Evolutionary conservation across 441 rosid genomes (phyloP), one percentile per base, ranked within the genome.

Genomic region (Brassica hybrid): DNA sequence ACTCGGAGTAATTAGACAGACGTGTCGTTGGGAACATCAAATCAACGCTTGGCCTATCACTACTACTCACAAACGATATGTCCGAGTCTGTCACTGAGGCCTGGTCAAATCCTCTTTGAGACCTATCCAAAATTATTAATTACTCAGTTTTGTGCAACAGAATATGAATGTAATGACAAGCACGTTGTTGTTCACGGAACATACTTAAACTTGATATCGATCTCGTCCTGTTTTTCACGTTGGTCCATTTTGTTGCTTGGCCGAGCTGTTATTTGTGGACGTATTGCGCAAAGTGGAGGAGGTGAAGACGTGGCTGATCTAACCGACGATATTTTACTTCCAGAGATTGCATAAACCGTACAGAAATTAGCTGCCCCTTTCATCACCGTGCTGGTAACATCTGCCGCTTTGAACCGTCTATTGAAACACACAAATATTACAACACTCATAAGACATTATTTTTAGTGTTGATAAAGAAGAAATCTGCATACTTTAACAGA

Each of bases 281-380:
- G 68, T 16, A 67, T 81, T 27, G 23, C 27, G 75, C 50, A 67
- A 4, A 58, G 62, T 77, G 62, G 76, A 14, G 91, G 87, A 30
- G 83, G 80, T 36, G 83, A 62, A 63, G 79, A 54, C 0, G 89
- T 76, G 8, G 97, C 96, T 1, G 90, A 48, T 81, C 83, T 82
- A 27, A 86, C 85, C 0, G 94, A 85, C 0, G 91, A 82, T 41
- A 91, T 86, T 79, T 87, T 91, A 65, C 92, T 91, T 89, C 87
- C 90, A 54, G 80, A 72, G 38, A 95, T 95, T 79, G 88, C 78
- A 76, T 95, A 93, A 4, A 95, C 90, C 0, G 91, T 86, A 74
- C 96, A 93, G 77, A 82, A 93, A 18, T 75, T 91, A 0, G 98
- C 97, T 52, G 90, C 94, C 59, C 69, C 82, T 82, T 88, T 91